Conservation (phyloP, 208 protist species). For the Trypanosoma avium region DNA sequence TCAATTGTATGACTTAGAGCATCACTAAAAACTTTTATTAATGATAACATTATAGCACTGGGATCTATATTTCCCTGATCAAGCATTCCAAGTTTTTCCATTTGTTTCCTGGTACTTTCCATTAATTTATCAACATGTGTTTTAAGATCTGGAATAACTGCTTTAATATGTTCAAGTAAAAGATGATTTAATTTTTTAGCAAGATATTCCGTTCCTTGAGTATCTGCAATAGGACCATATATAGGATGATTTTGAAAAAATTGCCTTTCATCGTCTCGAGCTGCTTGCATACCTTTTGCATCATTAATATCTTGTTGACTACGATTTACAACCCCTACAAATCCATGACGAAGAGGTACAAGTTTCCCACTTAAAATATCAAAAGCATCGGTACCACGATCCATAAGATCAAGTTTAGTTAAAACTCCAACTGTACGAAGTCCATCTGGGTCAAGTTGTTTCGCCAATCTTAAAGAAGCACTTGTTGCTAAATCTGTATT, state of each 20-base stretch:
- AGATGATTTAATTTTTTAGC: constrained; percentile 90
- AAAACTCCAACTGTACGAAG: constrained; percentile 98
- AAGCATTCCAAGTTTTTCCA: constrained; percentile 90
- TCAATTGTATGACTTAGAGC: constrained; percentile 94
- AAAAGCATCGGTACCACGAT: constrained; percentile 96
- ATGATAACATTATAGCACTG: constrained; percentile 76
- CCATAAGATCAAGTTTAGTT: constrained; percentile 99
- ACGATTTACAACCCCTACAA: constrained; percentile 98
- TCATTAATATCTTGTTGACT: constrained; percentile 97
- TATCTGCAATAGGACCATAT: constrained; percentile 89
- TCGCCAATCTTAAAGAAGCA: constrained; percentile 97
- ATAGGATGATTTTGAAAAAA: constrained; percentile 94
- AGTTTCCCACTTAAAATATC: constrained; percentile 95
- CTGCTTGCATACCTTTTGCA: constrained; percentile 84
- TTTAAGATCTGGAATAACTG: constrained; percentile 94
- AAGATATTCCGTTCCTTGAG: constrained; percentile 90
- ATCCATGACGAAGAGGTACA: constrained; percentile 95
- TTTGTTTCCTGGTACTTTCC: constrained; percentile 80
- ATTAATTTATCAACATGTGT: constrained; percentile 88
- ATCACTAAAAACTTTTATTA: constrained; percentile 90
- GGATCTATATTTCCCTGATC: constrained; percentile 81
- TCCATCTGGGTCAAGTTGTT: constrained; percentile 97
- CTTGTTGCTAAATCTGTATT: constrained; percentile 99
- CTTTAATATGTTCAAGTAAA: constrained; percentile 96
- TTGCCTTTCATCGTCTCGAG: constrained; percentile 84